A percentile compares a stretch with the other conserved stretches of the same genome.
Evolutionary conservation across 2,329 filamentous ascomycete genomes (phyloP).

Genomic region (Scleromitrula shiraiana): DNA sequence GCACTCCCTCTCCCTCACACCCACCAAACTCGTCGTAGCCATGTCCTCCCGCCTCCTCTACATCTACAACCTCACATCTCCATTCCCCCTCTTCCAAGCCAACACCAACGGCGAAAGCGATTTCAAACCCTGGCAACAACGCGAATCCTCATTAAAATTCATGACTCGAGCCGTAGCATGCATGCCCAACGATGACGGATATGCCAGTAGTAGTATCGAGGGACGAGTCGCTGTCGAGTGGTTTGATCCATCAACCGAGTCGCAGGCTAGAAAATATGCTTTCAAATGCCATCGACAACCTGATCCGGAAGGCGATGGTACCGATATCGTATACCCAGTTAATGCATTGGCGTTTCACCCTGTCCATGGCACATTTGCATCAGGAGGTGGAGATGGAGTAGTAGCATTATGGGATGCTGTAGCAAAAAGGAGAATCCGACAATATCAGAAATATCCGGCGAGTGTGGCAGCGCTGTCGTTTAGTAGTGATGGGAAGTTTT

Average conservation of each 20-base stretch:
- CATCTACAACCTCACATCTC: conserved; percentile 79
- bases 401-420: conserved; percentile 67
- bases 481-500: conserved; percentile 53
- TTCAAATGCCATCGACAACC: conserved; percentile 96
- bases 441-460: conserved; percentile 57
- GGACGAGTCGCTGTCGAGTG: conserved; percentile 94
- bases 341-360: conserved; percentile 66
- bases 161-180: conserved; percentile 88
- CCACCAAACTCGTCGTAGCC: conserved; percentile 80
- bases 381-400: conserved; percentile 63
- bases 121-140: conserved; percentile 80
- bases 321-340: conserved; percentile 66
- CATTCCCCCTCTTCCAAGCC: conserved; percentile 49
- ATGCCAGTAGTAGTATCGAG: conserved; percentile 87
- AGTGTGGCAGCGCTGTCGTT: conserved; percentile 58
- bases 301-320: conserved; percentile 46
- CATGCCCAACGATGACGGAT: conserved; percentile 94
- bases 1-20: conserved; percentile 73
- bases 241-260: conserved; percentile 85
- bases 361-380: conserved; percentile 56
- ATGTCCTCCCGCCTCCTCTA: conserved; percentile 92
- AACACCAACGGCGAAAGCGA: conserved; percentile 33
- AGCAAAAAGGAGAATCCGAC: conserved; percentile 60
- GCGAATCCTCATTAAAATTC: conserved; percentile 92
- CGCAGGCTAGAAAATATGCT: conserved; percentile 88